A percentile compares a stretch with the other conserved stretches of the same genome.
Conservation (phyloP, 257 asterid species). For the Phtheirospermum japonicum region DNA sequence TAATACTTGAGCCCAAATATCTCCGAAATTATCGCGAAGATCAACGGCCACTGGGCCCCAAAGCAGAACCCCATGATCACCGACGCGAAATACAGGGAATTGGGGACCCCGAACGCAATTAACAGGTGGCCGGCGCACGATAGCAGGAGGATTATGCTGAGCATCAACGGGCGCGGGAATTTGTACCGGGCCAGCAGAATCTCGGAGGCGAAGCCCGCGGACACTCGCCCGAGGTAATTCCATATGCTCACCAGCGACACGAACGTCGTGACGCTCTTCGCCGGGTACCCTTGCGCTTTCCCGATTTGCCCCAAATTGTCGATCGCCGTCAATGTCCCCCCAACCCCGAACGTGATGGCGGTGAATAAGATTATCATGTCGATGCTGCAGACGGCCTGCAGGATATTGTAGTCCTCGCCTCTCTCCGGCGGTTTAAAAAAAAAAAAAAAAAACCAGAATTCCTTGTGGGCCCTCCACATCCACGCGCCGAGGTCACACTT, state of each 20-base stretch:
- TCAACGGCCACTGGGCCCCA: conserved; percentile 58
- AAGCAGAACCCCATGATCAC: conserved; percentile 55
- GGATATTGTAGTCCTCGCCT: conserved; percentile 54
- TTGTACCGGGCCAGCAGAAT: conserved; percentile 37
- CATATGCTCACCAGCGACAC: conserved; percentile 60
- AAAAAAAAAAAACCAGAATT: too few species aligned
- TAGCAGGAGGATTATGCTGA: conserved; percentile 34
- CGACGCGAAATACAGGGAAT: conserved; percentile 44
- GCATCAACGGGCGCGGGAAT: conserved; percentile 58
- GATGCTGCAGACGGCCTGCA: conserved; percentile 57
- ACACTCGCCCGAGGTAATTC: conserved; percentile 51
- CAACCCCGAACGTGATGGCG: conserved; percentile 44
- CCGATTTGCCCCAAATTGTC: conserved; percentile 56
- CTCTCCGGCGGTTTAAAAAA: conserved; percentile 49
- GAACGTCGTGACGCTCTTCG: conserved; percentile 46
- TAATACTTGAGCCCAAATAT: conserved; percentile 52
- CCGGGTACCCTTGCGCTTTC: conserved; percentile 43
- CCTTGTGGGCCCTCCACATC: too few species aligned
- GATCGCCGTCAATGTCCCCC: conserved; percentile 53
- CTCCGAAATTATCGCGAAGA: conserved; percentile 54
- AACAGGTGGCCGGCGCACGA: conserved; percentile 54
- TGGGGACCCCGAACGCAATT: conserved; percentile 49
- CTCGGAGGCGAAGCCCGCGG: conserved; percentile 51
- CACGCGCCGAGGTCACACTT: too few species aligned
- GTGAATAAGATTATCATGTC: conserved; percentile 50